These are phyloP conservation scores for Solanum phureja DNA, from an alignment of 257 asterid species.

Conservation along the genomic window DNA sequence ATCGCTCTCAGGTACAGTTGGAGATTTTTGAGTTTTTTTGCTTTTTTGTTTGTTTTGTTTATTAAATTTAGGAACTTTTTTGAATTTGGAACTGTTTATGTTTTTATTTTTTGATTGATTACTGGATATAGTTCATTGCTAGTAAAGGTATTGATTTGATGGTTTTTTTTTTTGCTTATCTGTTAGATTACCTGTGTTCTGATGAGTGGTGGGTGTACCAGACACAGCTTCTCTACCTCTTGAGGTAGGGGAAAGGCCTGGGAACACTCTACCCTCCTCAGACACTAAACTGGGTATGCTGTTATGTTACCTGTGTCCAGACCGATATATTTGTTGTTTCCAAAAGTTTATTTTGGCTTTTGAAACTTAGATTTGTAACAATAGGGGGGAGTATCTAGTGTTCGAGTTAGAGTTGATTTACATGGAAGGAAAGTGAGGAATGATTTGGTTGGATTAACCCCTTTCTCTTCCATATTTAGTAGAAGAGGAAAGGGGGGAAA, in stretches of 20 bases:
- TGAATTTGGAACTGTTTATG: not conserved
- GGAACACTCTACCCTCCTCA: not conserved
- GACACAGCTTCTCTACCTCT: not conserved
- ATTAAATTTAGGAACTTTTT: not conserved
- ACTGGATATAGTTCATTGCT: not conserved
- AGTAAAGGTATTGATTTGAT: not conserved
- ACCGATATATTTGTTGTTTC: not conserved
- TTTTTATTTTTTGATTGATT: not conserved
- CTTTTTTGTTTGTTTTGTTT: not conserved
- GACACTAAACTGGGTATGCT: not conserved
- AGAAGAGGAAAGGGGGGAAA: not conserved
- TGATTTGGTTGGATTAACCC: not conserved
- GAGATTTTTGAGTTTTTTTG: not conserved
- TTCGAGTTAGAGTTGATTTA: not conserved
- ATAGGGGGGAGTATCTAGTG: not conserved
- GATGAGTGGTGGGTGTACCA: not conserved
- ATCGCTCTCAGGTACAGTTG: constrained; percentile 56
- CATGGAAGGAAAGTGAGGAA: not conserved
- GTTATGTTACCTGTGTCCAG: not conserved
- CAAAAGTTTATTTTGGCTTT: not conserved
- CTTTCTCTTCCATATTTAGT: not conserved
- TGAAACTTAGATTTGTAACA: not conserved
- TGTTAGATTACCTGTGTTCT: not conserved
- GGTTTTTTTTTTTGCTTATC: not conserved
- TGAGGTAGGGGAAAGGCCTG: not conserved